Base-by-base conservation (phyloP, 169 alveolate genomes). In the Plasmodium inui region DNA sequence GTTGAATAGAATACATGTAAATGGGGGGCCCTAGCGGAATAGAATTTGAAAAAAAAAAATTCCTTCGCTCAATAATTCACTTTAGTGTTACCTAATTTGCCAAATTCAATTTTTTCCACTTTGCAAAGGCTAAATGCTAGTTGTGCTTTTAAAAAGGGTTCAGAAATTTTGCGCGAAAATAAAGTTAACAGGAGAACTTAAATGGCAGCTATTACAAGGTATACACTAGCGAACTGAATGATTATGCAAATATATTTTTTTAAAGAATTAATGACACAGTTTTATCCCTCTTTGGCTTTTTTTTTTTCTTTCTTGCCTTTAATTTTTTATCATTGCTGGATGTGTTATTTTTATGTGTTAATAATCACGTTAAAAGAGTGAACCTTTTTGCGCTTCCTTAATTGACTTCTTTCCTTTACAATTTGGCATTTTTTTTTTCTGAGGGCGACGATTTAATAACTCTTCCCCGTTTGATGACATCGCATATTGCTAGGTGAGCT, bases 401-500 rank as follows among this genome's bases (percentile, higher is more conserved):
- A 67, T 67, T 67, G 76, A 67, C 76, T 22, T 67, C 10, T 28
- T 28, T 26, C 76, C 19, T 19, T 61, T 14, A 61, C 74, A 61
- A 22, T 67, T 67, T 67, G n/a, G 37, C 76, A 50, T 14, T 50
- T 50, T 50, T 50, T 50, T 50, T 14, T 50, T 46, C 9, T 17
- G 28, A 34, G 44, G 26, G 44, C 37, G 14, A 14, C 57, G 37
- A 34, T 74, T 74, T 32, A 10, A 32, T 30, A 74, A n/a, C 22
- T 34, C 46, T 32, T 17, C 50, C 22, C 44, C 46, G 28, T 26
- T 32, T 74, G 83, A 28, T 67, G 76, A 67, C n/a, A 67, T 67
- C 19, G 30, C 76, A 67, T 67, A 67, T 67, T 67, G 37, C 76
- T 26, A 67, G 76, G 76, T 67, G 76, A 67, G 76, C 37, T 67